phyloP scores from a whole-genome alignment of 495 filamentous ascomycete species.

The Bacidia gigantensis region DNA sequence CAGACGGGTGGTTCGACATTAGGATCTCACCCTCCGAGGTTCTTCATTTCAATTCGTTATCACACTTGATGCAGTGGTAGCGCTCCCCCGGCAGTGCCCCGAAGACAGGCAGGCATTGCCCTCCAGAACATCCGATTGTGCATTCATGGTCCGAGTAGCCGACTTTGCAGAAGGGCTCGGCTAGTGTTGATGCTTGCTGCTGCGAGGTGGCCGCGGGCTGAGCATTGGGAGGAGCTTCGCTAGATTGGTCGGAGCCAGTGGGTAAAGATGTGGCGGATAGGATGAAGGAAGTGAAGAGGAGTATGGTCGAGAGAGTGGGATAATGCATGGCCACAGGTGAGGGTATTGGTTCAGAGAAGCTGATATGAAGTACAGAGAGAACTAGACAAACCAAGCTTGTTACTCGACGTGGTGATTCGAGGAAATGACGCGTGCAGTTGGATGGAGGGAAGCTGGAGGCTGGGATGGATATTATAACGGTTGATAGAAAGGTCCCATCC shows the following conservation, averaged over 20 bases:
- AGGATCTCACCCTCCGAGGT: background rate
- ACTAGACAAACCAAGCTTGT: too few species aligned
- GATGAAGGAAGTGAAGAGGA: background rate
- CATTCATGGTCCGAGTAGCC: constrained; percentile 5
- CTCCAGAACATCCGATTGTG: constrained; percentile 13
- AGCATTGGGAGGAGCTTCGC: background rate
- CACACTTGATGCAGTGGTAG: background rate
- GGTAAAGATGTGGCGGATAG: background rate
- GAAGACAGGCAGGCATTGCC: constrained; percentile 1
- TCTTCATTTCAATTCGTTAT: background rate
- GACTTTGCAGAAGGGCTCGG: background rate
- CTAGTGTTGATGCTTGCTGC: constrained; percentile 7
- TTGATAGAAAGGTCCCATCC: too few species aligned
- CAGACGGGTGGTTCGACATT: too few species aligned
- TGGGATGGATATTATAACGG: too few species aligned
- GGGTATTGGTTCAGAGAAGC: too few species aligned
- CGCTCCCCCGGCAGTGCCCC: background rate
- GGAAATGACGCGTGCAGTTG: too few species aligned
- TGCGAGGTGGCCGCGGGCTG: background rate
- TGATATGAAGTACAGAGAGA: too few species aligned
- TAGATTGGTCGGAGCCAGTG: background rate
- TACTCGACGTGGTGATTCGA: too few species aligned
- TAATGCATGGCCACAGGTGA: too few species aligned
- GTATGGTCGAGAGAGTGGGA: too few species aligned
- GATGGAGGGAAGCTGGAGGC: too few species aligned